These are phyloP conservation scores for Penicillium soppii DNA, from an alignment of 495 filamentous ascomycete genomes.

Conservation along the genomic window DNA sequence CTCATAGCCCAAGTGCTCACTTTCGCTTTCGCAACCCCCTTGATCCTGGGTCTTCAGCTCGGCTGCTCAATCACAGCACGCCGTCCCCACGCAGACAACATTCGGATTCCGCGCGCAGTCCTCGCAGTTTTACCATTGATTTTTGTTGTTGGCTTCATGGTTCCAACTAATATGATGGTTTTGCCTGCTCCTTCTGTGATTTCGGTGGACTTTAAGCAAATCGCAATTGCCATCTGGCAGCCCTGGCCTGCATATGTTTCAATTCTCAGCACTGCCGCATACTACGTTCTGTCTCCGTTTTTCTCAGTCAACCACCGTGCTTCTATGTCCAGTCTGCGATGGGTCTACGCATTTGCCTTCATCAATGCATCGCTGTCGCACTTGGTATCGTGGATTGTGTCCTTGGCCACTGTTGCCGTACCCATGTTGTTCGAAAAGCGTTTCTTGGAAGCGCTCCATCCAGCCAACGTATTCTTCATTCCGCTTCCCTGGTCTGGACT, in stretches of 20 bases:
- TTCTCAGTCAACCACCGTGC: constrained; percentile 31
- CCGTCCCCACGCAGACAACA: constrained; percentile 42
- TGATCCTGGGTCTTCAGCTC: constrained; percentile 53
- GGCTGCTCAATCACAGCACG: constrained; percentile 50
- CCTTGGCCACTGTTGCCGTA: constrained; percentile 37
- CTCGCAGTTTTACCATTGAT: constrained; percentile 47
- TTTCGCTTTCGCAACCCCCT: constrained; percentile 53
- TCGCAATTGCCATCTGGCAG: constrained; percentile 59
- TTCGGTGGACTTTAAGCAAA: constrained; percentile 51
- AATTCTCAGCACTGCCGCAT: constrained; percentile 31
- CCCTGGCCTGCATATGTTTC: constrained; percentile 54
- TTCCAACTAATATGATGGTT: constrained; percentile 52
- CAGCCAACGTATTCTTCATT: constrained; percentile 37
- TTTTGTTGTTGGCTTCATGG: constrained; percentile 48
- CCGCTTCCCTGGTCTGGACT: constrained; percentile 42
- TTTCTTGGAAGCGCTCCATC: constrained; percentile 35
- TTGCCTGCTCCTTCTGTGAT: constrained; percentile 48
- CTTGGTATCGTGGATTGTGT: constrained; percentile 42
- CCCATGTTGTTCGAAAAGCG: constrained; percentile 37
- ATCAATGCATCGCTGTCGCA: constrained; percentile 48
- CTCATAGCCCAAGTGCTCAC: constrained; percentile 52
- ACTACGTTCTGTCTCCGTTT: constrained; percentile 35
- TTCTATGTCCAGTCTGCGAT: constrained; percentile 45
- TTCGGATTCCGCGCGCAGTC: constrained; percentile 48
- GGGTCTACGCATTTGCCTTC: constrained; percentile 56